Evolutionary conservation across 331 rosid species (phyloP).

Genomic region (Telfairia occidentalis): DNA sequence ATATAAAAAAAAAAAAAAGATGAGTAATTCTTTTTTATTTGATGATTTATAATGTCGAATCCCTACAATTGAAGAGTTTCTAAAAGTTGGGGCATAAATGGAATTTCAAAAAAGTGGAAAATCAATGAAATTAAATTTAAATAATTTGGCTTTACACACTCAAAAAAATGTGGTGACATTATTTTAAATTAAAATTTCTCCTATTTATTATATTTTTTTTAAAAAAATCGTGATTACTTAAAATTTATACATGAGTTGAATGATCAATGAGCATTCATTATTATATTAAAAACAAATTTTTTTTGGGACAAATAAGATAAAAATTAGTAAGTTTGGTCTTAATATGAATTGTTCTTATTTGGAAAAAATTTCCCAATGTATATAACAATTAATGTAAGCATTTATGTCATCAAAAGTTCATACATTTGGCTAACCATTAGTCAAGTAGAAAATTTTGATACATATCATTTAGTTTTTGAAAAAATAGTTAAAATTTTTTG

Average conservation of each 20-base stretch:
- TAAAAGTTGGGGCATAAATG: background rate
- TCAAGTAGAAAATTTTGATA: background rate
- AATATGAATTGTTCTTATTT: background rate
- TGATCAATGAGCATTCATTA: background rate
- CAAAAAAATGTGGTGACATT: background rate
- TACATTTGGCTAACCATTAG: background rate
- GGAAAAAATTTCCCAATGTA: background rate
- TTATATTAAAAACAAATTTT: background rate
- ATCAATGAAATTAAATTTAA: background rate
- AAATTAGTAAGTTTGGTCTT: background rate
- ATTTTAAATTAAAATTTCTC: background rate
- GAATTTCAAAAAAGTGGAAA: background rate
- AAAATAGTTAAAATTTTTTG: too few relatives aligned
- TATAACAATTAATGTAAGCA: background rate
- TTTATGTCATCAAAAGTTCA: background rate
- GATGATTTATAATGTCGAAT: background rate
- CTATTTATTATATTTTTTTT: too few relatives aligned
- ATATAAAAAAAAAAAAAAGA: too few relatives aligned
- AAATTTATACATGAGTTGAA: background rate
- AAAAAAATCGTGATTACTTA: background rate
- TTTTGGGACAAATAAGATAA: background rate
- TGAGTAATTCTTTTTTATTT: background rate
- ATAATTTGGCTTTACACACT: background rate
- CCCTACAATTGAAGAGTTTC: background rate
- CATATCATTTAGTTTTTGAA: background rate